Evolutionary conservation across 148 eudicot genomes (phyloP), one percentile per base, ranked within the genome.

Genomic region (Camellia lanceoleosa): DNA sequence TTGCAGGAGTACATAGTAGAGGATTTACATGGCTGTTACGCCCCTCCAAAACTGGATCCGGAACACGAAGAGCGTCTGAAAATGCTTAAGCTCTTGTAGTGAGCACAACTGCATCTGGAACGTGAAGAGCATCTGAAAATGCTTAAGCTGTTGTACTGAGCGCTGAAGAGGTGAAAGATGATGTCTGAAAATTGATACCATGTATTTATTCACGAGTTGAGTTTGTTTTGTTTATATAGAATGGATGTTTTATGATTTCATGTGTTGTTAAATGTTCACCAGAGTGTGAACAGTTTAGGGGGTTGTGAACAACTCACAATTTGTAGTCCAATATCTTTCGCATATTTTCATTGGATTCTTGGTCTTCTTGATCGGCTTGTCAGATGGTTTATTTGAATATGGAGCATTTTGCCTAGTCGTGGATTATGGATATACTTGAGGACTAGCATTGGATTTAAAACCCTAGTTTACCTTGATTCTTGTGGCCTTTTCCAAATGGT

Each of bases 1-100:
- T 73, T 81, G 65, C 89, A 92, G 97, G 97, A 92, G 81, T 94
- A 92, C 81, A 74, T 92, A 77, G 97, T 94, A 47, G 93, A 89
- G 89, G 98, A 92, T 86, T 85, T 94, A 42, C 87, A 87, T 52
- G 97, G 98, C 61, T 78, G 83, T 63, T 94, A 94, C 76, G 73
- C 89, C 65, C 92, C 93, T 55, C 92, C 96, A 49, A 92, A 90
- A 82, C 86, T 92, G 83, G 91, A 89, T 68, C 79, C 87, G 2
- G 93, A 90, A 78, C 94, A 92, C 44, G 92, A 90, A 88, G 38
- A 30, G 38, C 87, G 92, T 41, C 87, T 94, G 68, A 88, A 87
- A 82, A 90, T 87, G 30, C 91, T 93, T 65, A 92, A 94, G 83
- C 90, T 94, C 43, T 79, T 94, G 72, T 92, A 84, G 62, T 7